Conservation (phyloP, 345 rosid species). For the Bruguiera gymnorhiza region DNA sequence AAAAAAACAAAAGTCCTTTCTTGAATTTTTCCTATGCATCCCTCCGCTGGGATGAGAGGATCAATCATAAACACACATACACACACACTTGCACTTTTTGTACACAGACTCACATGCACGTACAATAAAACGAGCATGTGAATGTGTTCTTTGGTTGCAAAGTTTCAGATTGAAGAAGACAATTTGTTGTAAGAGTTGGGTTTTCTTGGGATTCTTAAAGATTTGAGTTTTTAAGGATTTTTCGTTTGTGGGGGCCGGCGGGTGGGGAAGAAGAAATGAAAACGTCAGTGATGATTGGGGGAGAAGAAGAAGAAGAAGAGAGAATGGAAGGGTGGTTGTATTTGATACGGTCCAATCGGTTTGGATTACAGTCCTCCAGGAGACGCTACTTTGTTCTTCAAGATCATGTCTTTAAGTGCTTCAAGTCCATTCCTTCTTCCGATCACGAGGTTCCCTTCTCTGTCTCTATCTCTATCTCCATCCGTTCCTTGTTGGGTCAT, state of each 20-base stretch:
- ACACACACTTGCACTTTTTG: background rate
- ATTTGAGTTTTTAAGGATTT: background rate
- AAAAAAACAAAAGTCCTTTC: too few relatives aligned
- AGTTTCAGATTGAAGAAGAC: background rate
- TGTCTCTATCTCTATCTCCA: background rate
- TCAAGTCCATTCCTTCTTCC: conserved; percentile 65
- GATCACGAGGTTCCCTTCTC: conserved; percentile 40
- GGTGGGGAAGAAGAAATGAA: conserved; percentile 31
- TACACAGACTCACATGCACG: too few relatives aligned
- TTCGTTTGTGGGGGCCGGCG: too few relatives aligned
- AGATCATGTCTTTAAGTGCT: conserved; percentile 66
- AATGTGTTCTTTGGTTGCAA: background rate
- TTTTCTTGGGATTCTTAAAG: background rate
- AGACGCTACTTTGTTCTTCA: conserved; percentile 76
- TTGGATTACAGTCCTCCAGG: conserved; percentile 78
- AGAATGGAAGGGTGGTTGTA: conserved; percentile 92
- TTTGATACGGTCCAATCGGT: conserved; percentile 66
- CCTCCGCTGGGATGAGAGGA: conserved; percentile 19
- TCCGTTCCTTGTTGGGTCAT: background rate
- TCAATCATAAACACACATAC: background rate
- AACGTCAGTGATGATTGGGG: conserved; percentile 22
- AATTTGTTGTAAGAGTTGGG: background rate
- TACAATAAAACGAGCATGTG: background rate
- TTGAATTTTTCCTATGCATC: background rate
- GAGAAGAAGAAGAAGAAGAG: conserved; percentile 23